phyloP scores from a whole-genome alignment of 768 basidiomycete genomes.

The Boletus coccyginus region DNA sequence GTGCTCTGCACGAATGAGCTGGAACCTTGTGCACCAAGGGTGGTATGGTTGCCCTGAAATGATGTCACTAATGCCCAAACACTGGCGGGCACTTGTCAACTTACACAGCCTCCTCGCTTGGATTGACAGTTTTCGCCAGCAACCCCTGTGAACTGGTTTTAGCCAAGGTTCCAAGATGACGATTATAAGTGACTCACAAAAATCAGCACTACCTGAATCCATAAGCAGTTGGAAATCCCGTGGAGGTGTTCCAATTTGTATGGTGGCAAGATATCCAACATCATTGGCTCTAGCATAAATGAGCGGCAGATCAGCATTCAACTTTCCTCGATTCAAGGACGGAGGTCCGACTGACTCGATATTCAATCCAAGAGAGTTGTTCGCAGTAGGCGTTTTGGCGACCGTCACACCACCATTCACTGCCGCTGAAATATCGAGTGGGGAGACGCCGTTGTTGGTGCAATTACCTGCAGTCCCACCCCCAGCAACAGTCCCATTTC shows the following conservation, averaged over 20 bases:
- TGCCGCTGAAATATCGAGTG: slow-evolving; percentile 37
- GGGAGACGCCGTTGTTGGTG: slow-evolving; percentile 32
- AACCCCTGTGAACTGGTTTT: slow-evolving; percentile 36
- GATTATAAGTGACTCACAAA: slow-evolving; percentile 36
- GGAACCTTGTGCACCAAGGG: slow-evolving; percentile 61
- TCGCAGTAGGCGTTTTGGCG: slow-evolving; percentile 40
- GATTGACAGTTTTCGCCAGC: slow-evolving; percentile 53
- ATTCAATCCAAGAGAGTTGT: slow-evolving; percentile 61
- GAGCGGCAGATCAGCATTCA: background rate
- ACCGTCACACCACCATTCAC: slow-evolving; percentile 38
- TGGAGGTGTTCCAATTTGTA: slow-evolving; percentile 69
- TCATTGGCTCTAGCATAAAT: slow-evolving; percentile 42
- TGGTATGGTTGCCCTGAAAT: slow-evolving; percentile 57
- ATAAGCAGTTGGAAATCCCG: slow-evolving; percentile 55
- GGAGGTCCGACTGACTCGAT: slow-evolving; percentile 52
- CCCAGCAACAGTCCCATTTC: slow-evolving; percentile 9
- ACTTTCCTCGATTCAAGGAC: background rate
- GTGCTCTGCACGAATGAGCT: slow-evolving; percentile 56
- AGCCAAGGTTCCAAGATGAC: background rate
- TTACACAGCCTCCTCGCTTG: slow-evolving; percentile 39
- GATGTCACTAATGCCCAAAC: slow-evolving; percentile 18
- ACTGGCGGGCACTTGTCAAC: slow-evolving; percentile 10
- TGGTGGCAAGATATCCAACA: slow-evolving; percentile 53
- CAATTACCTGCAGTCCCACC: slow-evolving; percentile 11
- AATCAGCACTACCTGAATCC: slow-evolving; percentile 70